Evolutionary conservation across 495 filamentous ascomycete species (phyloP).

Genomic region (Penicillium pancosmium): DNA sequence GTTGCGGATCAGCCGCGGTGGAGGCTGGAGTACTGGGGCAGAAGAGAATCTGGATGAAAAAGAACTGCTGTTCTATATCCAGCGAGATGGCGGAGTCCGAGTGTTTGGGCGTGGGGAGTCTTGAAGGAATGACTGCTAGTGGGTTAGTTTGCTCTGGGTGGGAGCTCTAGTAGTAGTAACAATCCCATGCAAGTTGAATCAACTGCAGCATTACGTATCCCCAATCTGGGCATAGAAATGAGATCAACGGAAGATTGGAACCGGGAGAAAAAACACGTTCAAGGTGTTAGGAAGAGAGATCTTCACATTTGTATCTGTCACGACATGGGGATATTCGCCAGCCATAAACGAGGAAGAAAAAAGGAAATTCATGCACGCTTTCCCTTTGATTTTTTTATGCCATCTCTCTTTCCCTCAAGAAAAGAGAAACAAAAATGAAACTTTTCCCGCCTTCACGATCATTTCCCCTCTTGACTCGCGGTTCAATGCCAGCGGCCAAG

Average conservation of each 20-base stretch:
- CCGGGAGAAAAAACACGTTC: conserved; percentile 15
- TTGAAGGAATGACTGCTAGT: conserved; percentile 15
- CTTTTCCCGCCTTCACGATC: conserved; percentile 23
- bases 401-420: conserved; percentile 22
- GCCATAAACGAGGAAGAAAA: conserved; percentile 44
- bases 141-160: not conserved
- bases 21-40: conserved; percentile 42
- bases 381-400: conserved; percentile 39
- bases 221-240: not conserved
- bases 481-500: conserved; percentile 9
- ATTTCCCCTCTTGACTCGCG: conserved; percentile 4
- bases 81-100: conserved; percentile 72
- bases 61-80: conserved; percentile 82
- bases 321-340: conserved; percentile 49
- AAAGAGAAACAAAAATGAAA: conserved; percentile 26
- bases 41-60: conserved; percentile 53
- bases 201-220: not conserved
- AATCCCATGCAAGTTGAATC: conserved; percentile 6
- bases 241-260: conserved; percentile 15
- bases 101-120: conserved; percentile 77
- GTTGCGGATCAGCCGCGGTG: conserved; percentile 69
- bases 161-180: not conserved
- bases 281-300: conserved; percentile 37
- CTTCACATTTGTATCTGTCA: conserved; percentile 47
- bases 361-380: conserved; percentile 51